Evolutionary conservation across 2,329 filamentous ascomycete genomes (phyloP).

Genomic region (Neonectria magnoliae): DNA sequence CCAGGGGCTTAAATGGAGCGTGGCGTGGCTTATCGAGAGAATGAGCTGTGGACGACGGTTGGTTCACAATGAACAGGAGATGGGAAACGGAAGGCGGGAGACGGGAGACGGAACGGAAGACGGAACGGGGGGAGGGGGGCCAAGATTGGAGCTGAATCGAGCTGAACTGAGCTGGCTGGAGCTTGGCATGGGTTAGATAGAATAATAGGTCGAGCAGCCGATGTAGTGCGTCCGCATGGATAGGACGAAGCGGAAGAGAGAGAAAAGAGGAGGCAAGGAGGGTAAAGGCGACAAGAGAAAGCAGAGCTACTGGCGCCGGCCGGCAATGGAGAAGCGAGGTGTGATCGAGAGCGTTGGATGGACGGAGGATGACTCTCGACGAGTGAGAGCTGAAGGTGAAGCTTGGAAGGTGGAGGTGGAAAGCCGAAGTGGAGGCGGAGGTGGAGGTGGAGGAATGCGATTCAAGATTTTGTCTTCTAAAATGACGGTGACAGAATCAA

Average conservation of each 20-base stretch:
- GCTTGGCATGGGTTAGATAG: slow-evolving; percentile 8
- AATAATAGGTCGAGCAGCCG: slow-evolving; percentile 23
- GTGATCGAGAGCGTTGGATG: slow-evolving; percentile 13
- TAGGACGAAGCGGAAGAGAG: slow-evolving; percentile 7
- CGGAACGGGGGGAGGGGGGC: no score
- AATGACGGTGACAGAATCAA: background rate
- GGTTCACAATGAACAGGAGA: slow-evolving; percentile 12
- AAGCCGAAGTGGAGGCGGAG: slow-evolving; percentile 7
- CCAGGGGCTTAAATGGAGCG: slow-evolving; percentile 19
- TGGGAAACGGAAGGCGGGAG: background rate
- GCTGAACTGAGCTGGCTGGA: slow-evolving; percentile 1
- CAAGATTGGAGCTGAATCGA: slow-evolving; percentile 1
- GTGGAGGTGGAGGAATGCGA: slow-evolving; percentile 12
- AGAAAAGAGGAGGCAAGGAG: slow-evolving; percentile 10
- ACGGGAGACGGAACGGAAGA: background rate
- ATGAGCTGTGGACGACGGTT: slow-evolving; percentile 13
- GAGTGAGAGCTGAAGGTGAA: slow-evolving; percentile 5
- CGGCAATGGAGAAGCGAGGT: slow-evolving; percentile 13
- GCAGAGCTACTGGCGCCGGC: slow-evolving; percentile 19
- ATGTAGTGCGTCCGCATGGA: slow-evolving; percentile 12
- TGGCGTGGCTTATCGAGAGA: slow-evolving; percentile 20
- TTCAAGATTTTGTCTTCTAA: background rate
- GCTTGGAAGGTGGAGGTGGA: slow-evolving; percentile 9
- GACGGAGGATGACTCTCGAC: slow-evolving; percentile 9
- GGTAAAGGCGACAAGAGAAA: slow-evolving; percentile 2